Base-by-base conservation (phyloP, 2,329 filamentous ascomycete species). In the Penicillium italicum region DNA sequence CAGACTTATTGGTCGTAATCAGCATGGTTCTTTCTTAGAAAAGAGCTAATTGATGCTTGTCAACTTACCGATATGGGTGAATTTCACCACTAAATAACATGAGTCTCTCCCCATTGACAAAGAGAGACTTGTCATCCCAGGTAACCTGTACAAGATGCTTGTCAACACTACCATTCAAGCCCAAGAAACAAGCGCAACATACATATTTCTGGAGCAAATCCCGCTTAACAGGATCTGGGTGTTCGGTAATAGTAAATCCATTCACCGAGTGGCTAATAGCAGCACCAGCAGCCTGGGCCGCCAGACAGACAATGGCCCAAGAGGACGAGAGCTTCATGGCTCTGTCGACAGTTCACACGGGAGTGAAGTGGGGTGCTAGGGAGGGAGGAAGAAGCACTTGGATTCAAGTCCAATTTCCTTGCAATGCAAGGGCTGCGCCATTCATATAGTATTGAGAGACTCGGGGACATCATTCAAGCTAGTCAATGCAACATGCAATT, bases 51-150 rank as follows among this genome's bases (percentile, higher is more conserved):
- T 14, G n/a, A 31, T 16, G 26, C 5, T 5, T 20, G 36, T 34
- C 24, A 31, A 58, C 65, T 20, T 72, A 79, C 78, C 79, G 76
- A 69, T 80, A 91, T 0, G 88, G 87, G 67, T 92, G 88, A 3
- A 91, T 81, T 68, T 92, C 89, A 37, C 85, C 89, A 40, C 83
- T 86, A 69, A 87, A 91, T 34, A 92, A 79, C 67, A 90, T 84
- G 42, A 89, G 76, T 10, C 88, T 81, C 66, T 91, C 83, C 10
- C 88, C 88, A 58, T 82, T 78, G 57, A 92, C 80, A 60, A 86
- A 87, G 4, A 92, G 74, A 0, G 88, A 89, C 61, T 89, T 77
- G 40, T 88, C 79, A 68, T 91, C 88, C 83, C 86, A 91, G 43
- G 85, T 89, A 20, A 89, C 80, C 74, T 76, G 55, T 6, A 34